Evolutionary conservation across 1,284 basidiomycete species (phyloP), one percentile per base, ranked within the genome.

Genomic region (Papiliotrema flavescens): DNA sequence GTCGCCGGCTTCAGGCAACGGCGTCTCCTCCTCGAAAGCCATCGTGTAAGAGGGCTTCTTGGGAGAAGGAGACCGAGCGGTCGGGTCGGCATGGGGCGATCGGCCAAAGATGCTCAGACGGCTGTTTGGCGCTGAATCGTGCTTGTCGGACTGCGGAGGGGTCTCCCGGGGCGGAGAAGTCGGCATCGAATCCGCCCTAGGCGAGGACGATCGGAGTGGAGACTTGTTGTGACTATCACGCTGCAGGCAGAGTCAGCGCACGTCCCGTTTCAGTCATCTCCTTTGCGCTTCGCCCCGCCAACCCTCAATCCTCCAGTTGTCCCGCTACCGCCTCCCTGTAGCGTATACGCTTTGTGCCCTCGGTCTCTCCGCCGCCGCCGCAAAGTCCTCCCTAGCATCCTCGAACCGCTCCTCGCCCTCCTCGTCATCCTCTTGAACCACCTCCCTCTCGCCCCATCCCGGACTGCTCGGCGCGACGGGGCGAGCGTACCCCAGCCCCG

Each of bases 361-460:
- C 24, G 45, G 17, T 35, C 37, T 42, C 36, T 46, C 40, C 23
- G 17, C 44, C 34, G 46, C 49, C 43, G 39, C 22, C 45, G 37
- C 59, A n/a, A 32, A 11, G 41, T 60, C 57, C 34, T 56, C 55
- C n/a, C 51, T 32, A 17, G 49, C 57, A 35, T 19, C 43, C 54
- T 49, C 49, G 45, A 42, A 49, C 13, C 44, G 45, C 14, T 37
- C 56, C 3, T 55, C 55, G 8, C 52, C 26, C 45, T 59, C 56
- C 19, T 55, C 53, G 32, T 56, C 55, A 49, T 63, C 58, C 24
- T 59, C 62, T 26, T 62, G 57, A 34, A 57, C 59, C 32, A 55
- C 45, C 20, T 61, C 60, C 40, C 42, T 36, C 34, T 55, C 61
- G 26, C 36, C 46, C 57, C 60, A 59, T 19, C 54, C 52, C 14